A percentile compares a stretch with the other conserved stretches of the same genome.
Conservation (phyloP, 2,329 filamentous ascomycete genomes). For the Hypoxylon sp. region DNA sequence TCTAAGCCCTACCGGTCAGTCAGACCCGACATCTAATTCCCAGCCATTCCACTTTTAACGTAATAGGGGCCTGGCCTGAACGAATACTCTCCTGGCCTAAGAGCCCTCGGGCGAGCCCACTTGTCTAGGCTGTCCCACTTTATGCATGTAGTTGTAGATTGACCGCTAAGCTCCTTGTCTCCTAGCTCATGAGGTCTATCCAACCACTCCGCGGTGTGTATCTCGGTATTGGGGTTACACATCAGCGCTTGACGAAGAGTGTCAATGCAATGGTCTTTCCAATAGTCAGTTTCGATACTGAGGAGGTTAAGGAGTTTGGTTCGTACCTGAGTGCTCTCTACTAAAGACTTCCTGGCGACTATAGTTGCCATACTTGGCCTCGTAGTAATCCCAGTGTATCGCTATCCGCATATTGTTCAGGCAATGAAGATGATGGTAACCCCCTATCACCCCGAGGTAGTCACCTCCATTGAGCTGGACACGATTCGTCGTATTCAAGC, state of each 20-base stretch:
- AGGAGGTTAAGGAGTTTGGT: too few species aligned
- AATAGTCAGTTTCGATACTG: background rate
- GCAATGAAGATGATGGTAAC: slow-evolving; percentile 41
- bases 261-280: slow-evolving; percentile 36
- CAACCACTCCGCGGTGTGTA: slow-evolving; percentile 36
- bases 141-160: slow-evolving; percentile 33
- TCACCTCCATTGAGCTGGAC: slow-evolving; percentile 36
- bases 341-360: slow-evolving; percentile 30
- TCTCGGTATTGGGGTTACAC: slow-evolving; percentile 36
- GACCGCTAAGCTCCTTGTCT: slow-evolving; percentile 24
- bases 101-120: slow-evolving; percentile 36
- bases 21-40: background rate
- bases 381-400: slow-evolving; percentile 41
- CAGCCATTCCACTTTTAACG: background rate
- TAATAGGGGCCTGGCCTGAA: slow-evolving; percentile 22
- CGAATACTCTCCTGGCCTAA: slow-evolving; percentile 29
- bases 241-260: slow-evolving; percentile 38
- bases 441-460: slow-evolving; percentile 39
- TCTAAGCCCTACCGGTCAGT: background rate
- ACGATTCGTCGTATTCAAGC: slow-evolving; percentile 36
- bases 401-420: slow-evolving; percentile 40
- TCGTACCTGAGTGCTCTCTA: slow-evolving; percentile 30
- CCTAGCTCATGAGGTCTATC: slow-evolving; percentile 26
- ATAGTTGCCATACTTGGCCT: slow-evolving; percentile 18
- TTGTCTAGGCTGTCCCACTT: slow-evolving; percentile 40